Conservation (phyloP, 495 filamentous ascomycete genomes). For the Penicillium lagena region DNA sequence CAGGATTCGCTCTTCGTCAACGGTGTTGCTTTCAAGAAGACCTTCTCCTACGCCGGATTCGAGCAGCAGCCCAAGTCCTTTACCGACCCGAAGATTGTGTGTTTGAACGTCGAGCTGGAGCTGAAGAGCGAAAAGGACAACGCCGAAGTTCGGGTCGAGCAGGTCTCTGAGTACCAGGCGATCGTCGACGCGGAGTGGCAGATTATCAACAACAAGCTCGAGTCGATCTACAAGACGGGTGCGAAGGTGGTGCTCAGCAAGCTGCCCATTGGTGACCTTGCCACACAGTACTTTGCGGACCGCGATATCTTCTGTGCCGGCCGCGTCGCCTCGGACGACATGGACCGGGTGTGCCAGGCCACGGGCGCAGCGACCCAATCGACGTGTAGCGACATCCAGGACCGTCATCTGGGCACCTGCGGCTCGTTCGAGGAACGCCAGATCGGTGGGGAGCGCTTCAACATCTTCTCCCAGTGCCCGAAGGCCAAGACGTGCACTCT, state of each 20-base stretch:
- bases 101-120: slow-evolving; percentile 95
- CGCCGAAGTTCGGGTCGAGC: slow-evolving; percentile 94
- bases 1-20: slow-evolving; percentile 97
- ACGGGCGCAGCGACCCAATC: slow-evolving; percentile 89
- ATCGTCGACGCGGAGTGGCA: slow-evolving; percentile 99
- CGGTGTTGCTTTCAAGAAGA: slow-evolving; percentile 99
- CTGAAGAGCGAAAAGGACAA: slow-evolving; percentile 99
- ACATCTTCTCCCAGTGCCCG: slow-evolving; percentile 95
- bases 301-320: slow-evolving; percentile 98
- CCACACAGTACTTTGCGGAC: slow-evolving; percentile 96
- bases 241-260: slow-evolving; percentile 97
- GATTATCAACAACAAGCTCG: slow-evolving; percentile 98
- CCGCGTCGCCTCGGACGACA: slow-evolving; percentile 84
- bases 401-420: slow-evolving; percentile 86
- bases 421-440: slow-evolving; percentile 90
- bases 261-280: slow-evolving; percentile 93
- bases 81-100: slow-evolving; percentile 87
- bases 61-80: slow-evolving; percentile 98
- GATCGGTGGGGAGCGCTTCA: slow-evolving; percentile 95
- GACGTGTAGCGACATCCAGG: slow-evolving; percentile 91
- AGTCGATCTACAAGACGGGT: slow-evolving; percentile 84
- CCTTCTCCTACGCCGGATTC: slow-evolving; percentile 97
- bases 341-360: slow-evolving; percentile 93
- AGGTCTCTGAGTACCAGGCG: slow-evolving; percentile 98
- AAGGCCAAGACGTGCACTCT: slow-evolving; percentile 95